Evolutionary conservation across 306 rosid genomes (phyloP).

Genomic region (Cotoneaster glaucophyllus): DNA sequence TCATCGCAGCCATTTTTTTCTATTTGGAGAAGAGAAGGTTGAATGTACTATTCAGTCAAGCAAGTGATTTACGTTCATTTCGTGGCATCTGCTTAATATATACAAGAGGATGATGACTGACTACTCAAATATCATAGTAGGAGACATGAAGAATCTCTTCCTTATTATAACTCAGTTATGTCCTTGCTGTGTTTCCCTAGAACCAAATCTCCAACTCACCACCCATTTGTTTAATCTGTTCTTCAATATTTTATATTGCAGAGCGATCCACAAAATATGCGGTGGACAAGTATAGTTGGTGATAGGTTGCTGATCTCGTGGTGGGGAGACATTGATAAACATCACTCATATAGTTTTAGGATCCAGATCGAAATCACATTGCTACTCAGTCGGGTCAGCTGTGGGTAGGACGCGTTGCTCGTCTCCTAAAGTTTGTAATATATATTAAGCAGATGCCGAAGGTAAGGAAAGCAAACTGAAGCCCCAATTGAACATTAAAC

Average conservation of each 20-base stretch:
- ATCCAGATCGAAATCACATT: slow-evolving; percentile 7
- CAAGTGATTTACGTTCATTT: background rate
- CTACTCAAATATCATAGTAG: background rate
- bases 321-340: slow-evolving; percentile 23
- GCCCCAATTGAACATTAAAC: background rate
- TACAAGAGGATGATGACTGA: background rate
- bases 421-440: background rate
- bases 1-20: background rate
- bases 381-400: background rate
- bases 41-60: background rate
- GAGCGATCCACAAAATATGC: background rate
- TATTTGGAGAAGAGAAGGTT: background rate
- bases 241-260: background rate
- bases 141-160: background rate
- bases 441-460: background rate
- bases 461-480: background rate
- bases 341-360: background rate
- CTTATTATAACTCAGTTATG: too few relatives aligned
- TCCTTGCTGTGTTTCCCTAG: too few relatives aligned
- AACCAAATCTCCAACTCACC: too few relatives aligned
- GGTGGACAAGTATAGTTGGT: background rate
- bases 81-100: background rate
- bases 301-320: slow-evolving; percentile 6
- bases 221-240: too few relatives aligned
- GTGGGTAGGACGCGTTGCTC: background rate